Base-by-base conservation (phyloP, 169 alveolate species). In the Cryptosporidium meleagridis region DNA sequence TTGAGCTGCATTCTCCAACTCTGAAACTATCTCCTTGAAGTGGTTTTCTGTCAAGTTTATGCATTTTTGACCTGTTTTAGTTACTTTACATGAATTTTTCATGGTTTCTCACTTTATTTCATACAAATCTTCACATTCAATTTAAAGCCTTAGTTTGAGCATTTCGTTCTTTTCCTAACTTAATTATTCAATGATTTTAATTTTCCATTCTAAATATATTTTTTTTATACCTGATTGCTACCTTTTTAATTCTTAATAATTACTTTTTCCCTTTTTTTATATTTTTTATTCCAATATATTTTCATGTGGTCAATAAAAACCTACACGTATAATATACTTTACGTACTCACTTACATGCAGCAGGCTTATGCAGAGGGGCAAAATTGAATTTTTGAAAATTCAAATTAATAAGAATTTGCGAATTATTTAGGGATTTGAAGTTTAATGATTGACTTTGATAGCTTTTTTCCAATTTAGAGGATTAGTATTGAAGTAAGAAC, bases 281-380 rank as follows among this genome's bases (percentile, higher is more conserved):
- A 31, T 33, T 31, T 31, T 65, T 26, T 37, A 37, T 37, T 52
- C 31, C 35, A 41, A 41, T 41, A 8, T 41, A 41, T 53, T 53
- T 39, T 73, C 58, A 73, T 73, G 86, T 73, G 86, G 86, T 73
- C 86, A 73, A 73, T 21, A 35, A 33, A 53, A 73, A 53, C 62
- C 21, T 62, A 35, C 86, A 73, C 86, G 86, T 73, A 73, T 73
- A 73, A 73, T 21, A 41, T 44, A 69, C 62, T 73, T 73, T 73
- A 73, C 86, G 86, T 73, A 73, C 86, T 73, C 86, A 6, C 70
- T 52, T 73, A 41, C 71, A 73, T 73, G 86, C 70, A 73, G 68
- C 51, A 35, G 70, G 59, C 52, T 26, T 18, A 73, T 71, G 39
- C 69, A 35, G 85, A 55, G 80, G 80, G 53, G 55, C 55, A 37